Conservation (phyloP, 441 rosid species). For the Populus hybrid region DNA sequence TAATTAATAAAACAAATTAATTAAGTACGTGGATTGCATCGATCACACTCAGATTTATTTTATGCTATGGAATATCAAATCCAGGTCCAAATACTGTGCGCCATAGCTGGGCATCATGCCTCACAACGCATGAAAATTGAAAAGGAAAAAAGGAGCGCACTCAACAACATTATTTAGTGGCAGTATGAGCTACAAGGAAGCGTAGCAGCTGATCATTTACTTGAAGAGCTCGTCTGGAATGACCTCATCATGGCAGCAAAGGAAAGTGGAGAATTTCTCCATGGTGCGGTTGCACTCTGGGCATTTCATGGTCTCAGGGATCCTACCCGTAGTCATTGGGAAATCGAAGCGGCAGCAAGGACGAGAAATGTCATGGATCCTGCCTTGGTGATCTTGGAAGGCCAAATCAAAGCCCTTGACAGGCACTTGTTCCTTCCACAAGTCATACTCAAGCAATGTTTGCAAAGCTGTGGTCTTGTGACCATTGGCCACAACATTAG, state of each 20-base stretch:
- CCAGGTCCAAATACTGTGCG: too few species aligned
- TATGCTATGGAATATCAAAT: not conserved
- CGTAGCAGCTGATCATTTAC: too few species aligned
- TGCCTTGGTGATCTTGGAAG: slow-evolving; percentile 43
- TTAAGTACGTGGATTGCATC: too few species aligned
- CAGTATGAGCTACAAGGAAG: not conserved
- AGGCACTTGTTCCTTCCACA: slow-evolving; percentile 45
- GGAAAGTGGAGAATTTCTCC: slow-evolving; percentile 58
- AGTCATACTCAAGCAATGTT: slow-evolving; percentile 37
- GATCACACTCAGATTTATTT: too few species aligned
- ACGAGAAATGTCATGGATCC: slow-evolving; percentile 40
- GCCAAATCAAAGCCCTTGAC: slow-evolving; percentile 48
- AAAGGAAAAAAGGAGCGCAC: not conserved
- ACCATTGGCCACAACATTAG: slow-evolving; percentile 43
- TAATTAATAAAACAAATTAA: too few species aligned
- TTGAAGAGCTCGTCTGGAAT: not conserved
- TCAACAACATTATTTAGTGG: not conserved
- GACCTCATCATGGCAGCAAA: slow-evolving; percentile 53
- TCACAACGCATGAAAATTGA: not conserved
- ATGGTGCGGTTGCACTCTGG: slow-evolving; percentile 56
- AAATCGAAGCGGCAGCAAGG: slow-evolving; percentile 63
- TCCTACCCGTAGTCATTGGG: slow-evolving; percentile 39
- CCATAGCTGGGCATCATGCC: too few species aligned
- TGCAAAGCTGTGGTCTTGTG: slow-evolving; percentile 43
- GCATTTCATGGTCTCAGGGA: slow-evolving; percentile 58